phyloP scores from a whole-genome alignment of 2,329 filamentous ascomycete genomes.

The Aureobasidium melanogenum region DNA sequence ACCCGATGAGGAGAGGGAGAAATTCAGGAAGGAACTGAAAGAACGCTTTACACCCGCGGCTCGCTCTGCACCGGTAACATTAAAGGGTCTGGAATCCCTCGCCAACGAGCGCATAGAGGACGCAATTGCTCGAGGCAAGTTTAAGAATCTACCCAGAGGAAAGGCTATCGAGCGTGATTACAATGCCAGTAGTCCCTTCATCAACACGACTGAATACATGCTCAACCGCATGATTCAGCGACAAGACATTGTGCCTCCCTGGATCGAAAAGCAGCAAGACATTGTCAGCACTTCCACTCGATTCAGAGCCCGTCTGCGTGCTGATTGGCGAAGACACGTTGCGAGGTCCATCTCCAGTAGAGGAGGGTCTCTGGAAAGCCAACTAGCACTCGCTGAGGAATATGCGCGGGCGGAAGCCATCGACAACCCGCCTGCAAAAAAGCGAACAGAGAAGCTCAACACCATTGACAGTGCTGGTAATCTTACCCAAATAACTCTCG shows the following conservation, averaged over 20 bases:
- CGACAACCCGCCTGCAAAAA: conserved; percentile 47
- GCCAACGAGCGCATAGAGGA: conserved; percentile 92
- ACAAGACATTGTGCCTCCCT: conserved; percentile 90
- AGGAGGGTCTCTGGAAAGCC: conserved; percentile 65
- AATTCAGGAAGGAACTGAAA: conserved; percentile 62
- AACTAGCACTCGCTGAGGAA: conserved; percentile 60
- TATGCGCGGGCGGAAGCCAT: conserved; percentile 67
- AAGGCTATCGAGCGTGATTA: conserved; percentile 73
- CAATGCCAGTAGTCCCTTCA: conserved; percentile 75
- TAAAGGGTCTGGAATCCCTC: conserved; percentile 70
- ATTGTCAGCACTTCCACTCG: conserved; percentile 57
- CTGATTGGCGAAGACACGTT: conserved; percentile 78
- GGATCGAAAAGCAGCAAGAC: conserved; percentile 98
- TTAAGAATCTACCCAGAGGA: conserved; percentile 75
- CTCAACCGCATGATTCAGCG: conserved; percentile 98
- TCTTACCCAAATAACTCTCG: conserved; percentile 38
- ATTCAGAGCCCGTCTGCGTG: conserved; percentile 67
- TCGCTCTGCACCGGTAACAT: conserved; percentile 62
- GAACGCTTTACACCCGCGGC: conserved; percentile 71
- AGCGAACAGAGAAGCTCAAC: conserved; percentile 35
- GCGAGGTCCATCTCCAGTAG: conserved; percentile 66
- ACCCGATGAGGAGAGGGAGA: conserved; percentile 63
- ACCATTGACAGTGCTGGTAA: conserved; percentile 37
- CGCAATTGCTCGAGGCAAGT: conserved; percentile 84
- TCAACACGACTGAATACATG: conserved; percentile 95